Percentiles rank a stretch among this genome's conserved stretches.
Evolutionary conservation across 345 rosid genomes (phyloP).

Genomic region (Moricandia moricandioides): DNA sequence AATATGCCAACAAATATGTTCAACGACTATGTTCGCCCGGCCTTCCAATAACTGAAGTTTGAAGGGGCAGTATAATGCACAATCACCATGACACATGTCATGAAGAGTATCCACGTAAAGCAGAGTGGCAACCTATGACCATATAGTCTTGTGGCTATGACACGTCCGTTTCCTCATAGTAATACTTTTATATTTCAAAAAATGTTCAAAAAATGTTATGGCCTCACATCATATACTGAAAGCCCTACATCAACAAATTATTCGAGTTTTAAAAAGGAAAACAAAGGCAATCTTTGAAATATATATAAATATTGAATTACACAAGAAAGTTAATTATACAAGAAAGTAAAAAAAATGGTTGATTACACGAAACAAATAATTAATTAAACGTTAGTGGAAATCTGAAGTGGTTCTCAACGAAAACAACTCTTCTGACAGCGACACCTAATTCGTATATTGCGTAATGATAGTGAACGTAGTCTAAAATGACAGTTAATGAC

Average conservation of each 20-base stretch:
- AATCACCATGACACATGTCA: conserved; percentile 22
- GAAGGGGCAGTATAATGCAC: conserved; percentile 11
- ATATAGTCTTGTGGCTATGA: background rate
- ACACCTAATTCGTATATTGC: background rate
- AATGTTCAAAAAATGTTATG: background rate
- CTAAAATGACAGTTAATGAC: conserved; percentile 4
- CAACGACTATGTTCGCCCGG: conserved; percentile 18
- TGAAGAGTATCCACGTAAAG: background rate
- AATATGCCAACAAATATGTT: conserved; percentile 12
- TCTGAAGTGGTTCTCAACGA: conserved; percentile 29
- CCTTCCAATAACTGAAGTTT: conserved; percentile 11
- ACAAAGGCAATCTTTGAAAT: background rate
- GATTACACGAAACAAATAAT: conserved; percentile 5
- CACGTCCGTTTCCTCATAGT: background rate
- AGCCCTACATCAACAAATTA: background rate
- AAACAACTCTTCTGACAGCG: conserved; percentile 11
- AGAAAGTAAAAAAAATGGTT: background rate
- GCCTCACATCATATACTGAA: background rate
- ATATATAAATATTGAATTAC: background rate
- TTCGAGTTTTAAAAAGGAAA: background rate
- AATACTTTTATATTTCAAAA: background rate
- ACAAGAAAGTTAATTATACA: background rate
- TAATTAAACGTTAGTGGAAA: conserved; percentile 14
- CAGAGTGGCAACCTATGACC: conserved; percentile 3
- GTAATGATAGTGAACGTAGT: background rate